phyloP scores from a whole-genome alignment of 2,329 filamentous ascomycete genomes.

The Aureobasidium sp. region DNA sequence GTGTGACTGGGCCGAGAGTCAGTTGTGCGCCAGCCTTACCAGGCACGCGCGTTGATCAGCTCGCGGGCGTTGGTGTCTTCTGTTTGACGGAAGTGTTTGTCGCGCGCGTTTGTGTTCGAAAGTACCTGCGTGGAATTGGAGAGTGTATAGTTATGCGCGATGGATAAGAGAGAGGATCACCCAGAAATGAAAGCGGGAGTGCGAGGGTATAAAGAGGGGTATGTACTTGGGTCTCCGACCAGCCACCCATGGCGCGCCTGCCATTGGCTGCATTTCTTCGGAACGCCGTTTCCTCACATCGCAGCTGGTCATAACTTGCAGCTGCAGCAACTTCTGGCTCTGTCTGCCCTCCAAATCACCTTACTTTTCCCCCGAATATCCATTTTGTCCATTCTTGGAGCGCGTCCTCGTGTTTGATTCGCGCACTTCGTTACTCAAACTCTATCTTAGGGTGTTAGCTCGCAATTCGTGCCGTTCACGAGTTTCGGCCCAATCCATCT shows the following conservation, averaged over 20 bases:
- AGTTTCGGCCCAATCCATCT: neutral
- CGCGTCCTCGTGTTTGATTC: constrained; percentile 10
- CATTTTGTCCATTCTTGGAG: neutral
- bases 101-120: constrained; percentile 4
- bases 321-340: neutral
- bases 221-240: neutral
- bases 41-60: constrained; percentile 2
- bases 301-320: neutral
- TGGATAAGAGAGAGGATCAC: constrained; percentile 7
- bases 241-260: neutral
- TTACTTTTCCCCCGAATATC: neutral
- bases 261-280: neutral
- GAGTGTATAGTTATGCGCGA: constrained; percentile 11
- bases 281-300: neutral
- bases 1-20: constrained; percentile 5
- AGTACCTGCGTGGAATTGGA: constrained; percentile 7
- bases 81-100: neutral
- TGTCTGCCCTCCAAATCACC: neutral
- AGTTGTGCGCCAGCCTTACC: constrained; percentile 9
- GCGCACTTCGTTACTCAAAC: constrained; percentile 5
- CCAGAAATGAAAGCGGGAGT: constrained; percentile 9
- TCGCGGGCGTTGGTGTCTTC: neutral
- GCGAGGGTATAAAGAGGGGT: constrained; percentile 7
- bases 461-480: neutral
- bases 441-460: neutral